Base-by-base conservation (phyloP, 495 filamentous ascomycete genomes). In the Penicillium herquei region DNA sequence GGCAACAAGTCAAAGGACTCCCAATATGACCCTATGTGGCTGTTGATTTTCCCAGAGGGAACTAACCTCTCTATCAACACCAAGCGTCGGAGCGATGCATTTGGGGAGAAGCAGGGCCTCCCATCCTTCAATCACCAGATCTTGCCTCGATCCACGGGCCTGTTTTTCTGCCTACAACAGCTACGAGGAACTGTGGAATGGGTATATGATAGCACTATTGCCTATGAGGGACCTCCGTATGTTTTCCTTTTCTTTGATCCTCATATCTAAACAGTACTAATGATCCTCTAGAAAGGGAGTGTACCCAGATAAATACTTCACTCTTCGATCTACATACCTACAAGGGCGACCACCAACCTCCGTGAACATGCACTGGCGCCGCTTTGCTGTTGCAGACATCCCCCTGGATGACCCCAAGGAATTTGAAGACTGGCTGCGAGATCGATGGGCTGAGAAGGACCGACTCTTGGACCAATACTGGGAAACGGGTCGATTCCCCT, bases 311-410 rank as follows among this genome's bases (percentile, higher is more conserved):
- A 84, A 86, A 54, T 77, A 84, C 56, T 88, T 86, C 67, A 87
- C 83, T 6, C 78, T 88, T 3, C 80, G 82, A 31, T 79, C 79
- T 13, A 84, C 81, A 40, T 87, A 82, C 56, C 70, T 84, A 12
- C 79, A 87, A 68, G 85, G 85, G 35, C 78, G 83, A n/a, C 81
- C 83, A 5, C 85, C 85, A 17, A 87, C 83, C 49, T 87, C 82
- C 7, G 84, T 88, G 49, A 87, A 87, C 59, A 84, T 88, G 81
- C 77, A 87, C 67, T 88, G 85, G 85, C 74, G 85, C 41, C 77
- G 85, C 14, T 87, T 85, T 58, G 63, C 75, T 12, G 64, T 87
- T 21, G 68, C 78, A 11, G 69, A 75, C 3, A 85, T 88, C 33
- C 85, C 85, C n/a, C 58, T 85, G 4, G 74, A 84, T 46, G 78